Evolutionary conservation across 176 grass and related monocot species (phyloP).

Genomic region (Hsuehochloa calcarea): DNA sequence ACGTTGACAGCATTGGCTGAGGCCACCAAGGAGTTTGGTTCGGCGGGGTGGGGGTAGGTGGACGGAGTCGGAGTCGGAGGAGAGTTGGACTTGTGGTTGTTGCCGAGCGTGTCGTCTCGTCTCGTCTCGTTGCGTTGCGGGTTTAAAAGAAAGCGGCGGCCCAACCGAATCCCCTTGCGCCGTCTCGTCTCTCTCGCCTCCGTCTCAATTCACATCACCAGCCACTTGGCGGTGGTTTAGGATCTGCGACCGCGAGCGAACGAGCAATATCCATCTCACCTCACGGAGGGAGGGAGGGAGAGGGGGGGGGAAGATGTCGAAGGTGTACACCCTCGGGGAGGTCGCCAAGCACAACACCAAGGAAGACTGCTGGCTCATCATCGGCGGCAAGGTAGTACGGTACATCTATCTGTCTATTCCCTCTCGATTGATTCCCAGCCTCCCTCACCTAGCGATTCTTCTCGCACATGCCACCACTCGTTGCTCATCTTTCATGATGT

Average conservation of each 20-base stretch:
- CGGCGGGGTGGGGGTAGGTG: too few species aligned
- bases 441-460: background rate
- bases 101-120: too few species aligned
- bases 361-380: constrained; percentile 80
- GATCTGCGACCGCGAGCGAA: too few species aligned
- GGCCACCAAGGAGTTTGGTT: too few species aligned
- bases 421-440: background rate
- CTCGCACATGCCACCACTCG: background rate
- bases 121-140: too few species aligned
- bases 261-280: too few species aligned
- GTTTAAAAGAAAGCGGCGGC: too few species aligned
- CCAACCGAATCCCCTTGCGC: background rate
- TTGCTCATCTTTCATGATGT: background rate
- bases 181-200: background rate
- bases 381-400: constrained; percentile 63
- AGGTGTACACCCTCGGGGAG: constrained; percentile 60
- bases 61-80: too few species aligned
- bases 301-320: constrained; percentile 19
- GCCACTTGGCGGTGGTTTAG: too few species aligned
- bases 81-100: too few species aligned
- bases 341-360: constrained; percentile 69
- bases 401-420: background rate
- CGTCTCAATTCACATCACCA: background rate
- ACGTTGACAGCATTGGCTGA: too few species aligned
- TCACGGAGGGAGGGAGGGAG: too few species aligned